Conservation (phyloP, 352 stramenopile species). For the Phytopythium aichiense region DNA sequence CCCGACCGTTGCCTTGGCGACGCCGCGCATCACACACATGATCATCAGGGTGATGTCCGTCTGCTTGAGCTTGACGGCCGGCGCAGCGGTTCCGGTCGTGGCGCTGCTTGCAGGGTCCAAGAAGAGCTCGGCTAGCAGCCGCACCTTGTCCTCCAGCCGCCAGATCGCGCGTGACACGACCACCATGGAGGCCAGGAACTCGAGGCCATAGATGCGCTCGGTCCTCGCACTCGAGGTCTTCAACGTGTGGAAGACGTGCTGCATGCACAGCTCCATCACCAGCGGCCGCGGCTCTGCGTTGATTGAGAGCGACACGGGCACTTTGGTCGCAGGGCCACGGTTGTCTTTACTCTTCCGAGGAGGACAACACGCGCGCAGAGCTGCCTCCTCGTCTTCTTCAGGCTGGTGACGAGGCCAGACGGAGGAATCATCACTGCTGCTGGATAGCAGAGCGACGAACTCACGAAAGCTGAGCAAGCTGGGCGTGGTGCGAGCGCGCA, state of each 20-base stretch:
- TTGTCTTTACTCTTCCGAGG: not conserved
- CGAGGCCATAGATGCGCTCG: constrained; percentile 42
- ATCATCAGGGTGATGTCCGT: constrained; percentile 51
- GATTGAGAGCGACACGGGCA: not conserved
- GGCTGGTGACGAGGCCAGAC: not conserved
- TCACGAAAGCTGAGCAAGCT: constrained; percentile 37
- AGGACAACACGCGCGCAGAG: not conserved
- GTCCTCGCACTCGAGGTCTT: constrained; percentile 6
- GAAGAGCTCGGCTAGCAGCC: constrained; percentile 52
- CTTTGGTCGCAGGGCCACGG: not conserved
- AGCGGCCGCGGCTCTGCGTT: constrained; percentile 9
- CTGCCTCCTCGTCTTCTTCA: not conserved
- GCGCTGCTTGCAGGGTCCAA: constrained; percentile 30
- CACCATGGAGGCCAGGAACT: constrained; percentile 57
- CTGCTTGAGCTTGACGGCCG: constrained; percentile 35
- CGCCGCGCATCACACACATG: constrained; percentile 53
- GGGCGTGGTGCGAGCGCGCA: constrained; percentile 20
- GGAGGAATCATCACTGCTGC: not conserved
- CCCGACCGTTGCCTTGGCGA: constrained; percentile 45
- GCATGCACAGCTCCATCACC: constrained; percentile 47
- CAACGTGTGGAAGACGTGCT: constrained; percentile 65
- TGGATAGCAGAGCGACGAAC: constrained; percentile 47
- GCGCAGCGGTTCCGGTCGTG: not conserved
- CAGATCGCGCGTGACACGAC: constrained; percentile 63
- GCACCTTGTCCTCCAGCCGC: constrained; percentile 48